Evolutionary conservation across 164 flowering plant species (phyloP), one percentile per base, ranked within the genome.

Genomic region (Saururus chinensis): DNA sequence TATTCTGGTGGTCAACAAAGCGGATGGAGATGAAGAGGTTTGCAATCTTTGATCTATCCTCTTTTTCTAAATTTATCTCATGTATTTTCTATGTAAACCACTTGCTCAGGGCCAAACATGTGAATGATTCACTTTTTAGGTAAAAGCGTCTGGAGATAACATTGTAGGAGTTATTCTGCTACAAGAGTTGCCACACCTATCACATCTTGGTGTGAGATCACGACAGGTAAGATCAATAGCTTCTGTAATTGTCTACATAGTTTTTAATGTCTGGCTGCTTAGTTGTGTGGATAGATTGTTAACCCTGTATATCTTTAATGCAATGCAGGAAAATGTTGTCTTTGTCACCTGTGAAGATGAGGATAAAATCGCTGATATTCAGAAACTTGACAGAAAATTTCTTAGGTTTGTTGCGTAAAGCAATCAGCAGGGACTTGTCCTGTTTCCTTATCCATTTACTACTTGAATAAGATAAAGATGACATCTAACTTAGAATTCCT

Each of bases 11-110:
- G 98, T 89, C 65, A 83, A 76, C 68, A 92, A 73, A 80, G 98
- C 98, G 66, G 93, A 89, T 77, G 98, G 98, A 54, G 98, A 92
- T 71, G 98, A 92, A 60, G 98, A 92, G 98, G 98, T 92, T 73
- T 30, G 62, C 19, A 17, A 30, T 37, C 20, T 40, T 51, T 25
- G 37, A 66, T 19, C 48, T 2, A 42, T 24, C 64, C n/a, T 66
- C 21, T 20, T 57, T 35, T 60, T 21, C 7, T 30, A 4, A 19
- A 19, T 8, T 19, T 20, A 53, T 23, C 25, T 53, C 22, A 20
- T n/a, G 25, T 19, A 7, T 9, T 51, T 40, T 68, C 26, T 51
- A 42, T 42, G 40, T 20, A 23, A 56, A n/a, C 57, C 4, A 30
- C 37, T 30, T 30, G 16, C 59, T 23, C 21, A 11, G 16, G 9